These are phyloP conservation scores for Isabelozyma rhagii DNA, from an alignment of 805 yeast species.

Conservation along the genomic window DNA sequence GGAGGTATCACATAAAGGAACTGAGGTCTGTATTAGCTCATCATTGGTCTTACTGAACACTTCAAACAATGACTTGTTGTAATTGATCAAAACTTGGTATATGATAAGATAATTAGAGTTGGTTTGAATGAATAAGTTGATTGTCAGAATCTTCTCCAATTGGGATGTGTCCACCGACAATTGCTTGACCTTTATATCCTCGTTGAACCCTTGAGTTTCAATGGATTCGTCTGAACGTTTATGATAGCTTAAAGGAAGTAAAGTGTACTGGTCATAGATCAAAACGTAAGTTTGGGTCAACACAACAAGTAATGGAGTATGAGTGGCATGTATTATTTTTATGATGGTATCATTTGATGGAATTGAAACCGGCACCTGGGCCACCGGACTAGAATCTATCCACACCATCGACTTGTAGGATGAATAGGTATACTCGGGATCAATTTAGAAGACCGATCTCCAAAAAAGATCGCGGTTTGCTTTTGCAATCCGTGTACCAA, in stretches of 20 bases:
- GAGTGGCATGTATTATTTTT: constrained; percentile 19
- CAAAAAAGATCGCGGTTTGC: not conserved
- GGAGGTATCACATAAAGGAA: constrained; percentile 28
- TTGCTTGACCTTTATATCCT: constrained; percentile 35
- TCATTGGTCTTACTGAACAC: constrained; percentile 22
- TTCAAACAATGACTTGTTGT: constrained; percentile 32
- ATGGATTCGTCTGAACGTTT: constrained; percentile 43
- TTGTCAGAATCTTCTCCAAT: constrained; percentile 21
- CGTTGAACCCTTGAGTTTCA: constrained; percentile 46
- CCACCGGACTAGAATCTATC: constrained; percentile 29
- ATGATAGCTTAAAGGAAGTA: constrained; percentile 46
- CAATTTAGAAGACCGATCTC: not conserved
- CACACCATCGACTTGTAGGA: constrained; percentile 25
- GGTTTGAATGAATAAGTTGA: constrained; percentile 41
- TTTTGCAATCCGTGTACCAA: not conserved
- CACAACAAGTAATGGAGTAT: constrained; percentile 25
- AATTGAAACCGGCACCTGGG: constrained; percentile 23
- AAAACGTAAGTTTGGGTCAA: constrained; percentile 27
- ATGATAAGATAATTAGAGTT: constrained; percentile 36
- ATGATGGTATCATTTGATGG: constrained; percentile 12
- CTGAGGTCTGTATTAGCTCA: constrained; percentile 29
- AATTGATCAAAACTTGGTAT: constrained; percentile 34
- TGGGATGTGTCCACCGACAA: constrained; percentile 33
- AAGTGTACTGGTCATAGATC: constrained; percentile 27
- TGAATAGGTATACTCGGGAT: no score